Conservation (phyloP, 1,139 yeast genomes). For the Pichia sp. region DNA sequence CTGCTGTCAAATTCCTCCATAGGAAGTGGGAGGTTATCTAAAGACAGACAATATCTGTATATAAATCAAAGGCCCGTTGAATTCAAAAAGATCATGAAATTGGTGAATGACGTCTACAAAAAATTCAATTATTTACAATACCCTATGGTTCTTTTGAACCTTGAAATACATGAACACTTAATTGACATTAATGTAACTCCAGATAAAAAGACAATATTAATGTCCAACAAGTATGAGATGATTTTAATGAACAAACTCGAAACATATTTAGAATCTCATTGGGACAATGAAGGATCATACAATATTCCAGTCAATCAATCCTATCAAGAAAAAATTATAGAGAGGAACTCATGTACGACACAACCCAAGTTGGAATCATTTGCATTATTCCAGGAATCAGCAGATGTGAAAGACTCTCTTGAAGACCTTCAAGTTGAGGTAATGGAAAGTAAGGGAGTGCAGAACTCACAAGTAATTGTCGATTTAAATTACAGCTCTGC, state of each 20-base stretch:
- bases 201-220: conserved; percentile 69
- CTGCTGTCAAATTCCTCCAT: conserved; percentile 68
- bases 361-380: conserved; percentile 18
- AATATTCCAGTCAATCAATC: conserved; percentile 35
- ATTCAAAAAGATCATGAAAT: conserved; percentile 51
- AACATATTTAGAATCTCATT: conserved; percentile 40
- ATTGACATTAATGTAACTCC: conserved; percentile 89
- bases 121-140: conserved; percentile 65
- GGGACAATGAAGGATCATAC: conserved; percentile 41
- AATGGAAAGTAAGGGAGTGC: conserved; percentile 3
- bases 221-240: conserved; percentile 54
- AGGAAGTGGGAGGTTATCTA: conserved; percentile 67
- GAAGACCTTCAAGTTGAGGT: conserved; percentile 4
- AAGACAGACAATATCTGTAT: conserved; percentile 71
- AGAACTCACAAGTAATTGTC: conserved; percentile 1
- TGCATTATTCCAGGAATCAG: conserved; percentile 6
- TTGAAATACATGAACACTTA: conserved; percentile 46
- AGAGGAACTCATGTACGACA: conserved; percentile 8
- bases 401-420: background rate
- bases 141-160: conserved; percentile 68
- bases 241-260: conserved; percentile 50
- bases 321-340: conserved; percentile 11
- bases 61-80: conserved; percentile 74
- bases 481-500: background rate
- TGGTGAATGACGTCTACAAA: conserved; percentile 70